A percentile compares a stretch with the other conserved stretches of the same genome.
Conservation (phyloP, 1,284 basidiomycete species). For the Rhodotorula sp. region DNA sequence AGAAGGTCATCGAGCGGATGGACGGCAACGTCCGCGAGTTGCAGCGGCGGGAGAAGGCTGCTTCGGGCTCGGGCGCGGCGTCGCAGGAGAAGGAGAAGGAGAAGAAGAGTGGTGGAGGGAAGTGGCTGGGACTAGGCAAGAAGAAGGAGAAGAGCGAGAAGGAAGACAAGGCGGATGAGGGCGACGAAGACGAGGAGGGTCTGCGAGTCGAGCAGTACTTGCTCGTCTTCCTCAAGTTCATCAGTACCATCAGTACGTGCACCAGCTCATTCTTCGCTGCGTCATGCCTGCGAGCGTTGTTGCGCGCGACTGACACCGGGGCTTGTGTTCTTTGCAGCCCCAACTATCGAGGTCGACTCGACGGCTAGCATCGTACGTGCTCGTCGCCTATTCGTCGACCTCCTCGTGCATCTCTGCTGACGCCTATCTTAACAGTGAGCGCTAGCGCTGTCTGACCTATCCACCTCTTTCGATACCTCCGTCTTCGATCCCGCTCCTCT, state of each 20-base stretch:
- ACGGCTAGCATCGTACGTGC: constrained; percentile 37
- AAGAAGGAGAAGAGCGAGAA: constrained; percentile 20
- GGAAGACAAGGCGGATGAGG: constrained; percentile 50
- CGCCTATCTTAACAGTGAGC: neutral
- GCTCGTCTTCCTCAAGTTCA: constrained; percentile 82
- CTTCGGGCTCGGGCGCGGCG: neutral
- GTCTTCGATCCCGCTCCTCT: neutral
- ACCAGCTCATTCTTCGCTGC: neutral
- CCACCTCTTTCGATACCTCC: neutral
- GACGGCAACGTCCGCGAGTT: constrained; percentile 57
- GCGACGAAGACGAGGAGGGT: constrained; percentile 71
- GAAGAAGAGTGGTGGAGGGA: constrained; percentile 66
- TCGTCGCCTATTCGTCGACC: neutral
- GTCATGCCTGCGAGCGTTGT: too few species aligned
- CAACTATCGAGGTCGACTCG: constrained; percentile 73
- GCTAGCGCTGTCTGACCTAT: neutral
- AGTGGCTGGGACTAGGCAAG: constrained; percentile 37
- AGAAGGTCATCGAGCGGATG: constrained; percentile 99
- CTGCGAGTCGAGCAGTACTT: constrained; percentile 83
- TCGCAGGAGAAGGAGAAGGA: constrained; percentile 62
- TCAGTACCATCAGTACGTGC: constrained; percentile 71
- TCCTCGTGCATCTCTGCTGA: neutral
- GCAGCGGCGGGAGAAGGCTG: constrained; percentile 54
- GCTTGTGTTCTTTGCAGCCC: constrained; percentile 49
- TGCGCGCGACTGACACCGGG: rapidly evolving